phyloP scores from a whole-genome alignment of 805 yeast species.

The Teunomyces lycoperdinae region DNA sequence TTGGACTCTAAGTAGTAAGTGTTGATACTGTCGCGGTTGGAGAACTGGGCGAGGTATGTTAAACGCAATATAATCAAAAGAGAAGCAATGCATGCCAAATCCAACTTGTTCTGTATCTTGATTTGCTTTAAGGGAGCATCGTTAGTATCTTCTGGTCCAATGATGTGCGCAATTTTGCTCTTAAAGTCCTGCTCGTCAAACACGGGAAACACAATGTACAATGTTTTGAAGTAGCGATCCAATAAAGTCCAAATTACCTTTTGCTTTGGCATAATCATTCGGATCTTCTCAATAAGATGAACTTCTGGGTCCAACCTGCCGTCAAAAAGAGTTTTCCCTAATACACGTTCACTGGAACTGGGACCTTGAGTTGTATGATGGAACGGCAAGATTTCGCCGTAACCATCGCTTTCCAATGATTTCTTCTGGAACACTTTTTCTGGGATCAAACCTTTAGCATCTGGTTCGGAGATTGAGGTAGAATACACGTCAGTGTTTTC shows the following conservation, averaged over 20 bases:
- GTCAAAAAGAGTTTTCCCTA: slow-evolving; percentile 35
- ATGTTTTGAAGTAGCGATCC: slow-evolving; percentile 54
- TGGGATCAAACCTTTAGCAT: slow-evolving; percentile 6
- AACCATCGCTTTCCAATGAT: slow-evolving; percentile 34
- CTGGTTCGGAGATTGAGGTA: slow-evolving; percentile 10
- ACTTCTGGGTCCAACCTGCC: slow-evolving; percentile 29
- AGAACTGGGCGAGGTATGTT: slow-evolving; percentile 33
- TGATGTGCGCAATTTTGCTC: slow-evolving; percentile 38
- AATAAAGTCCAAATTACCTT: slow-evolving; percentile 54
- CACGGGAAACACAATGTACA: slow-evolving; percentile 66
- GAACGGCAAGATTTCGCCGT: slow-evolving; percentile 31
- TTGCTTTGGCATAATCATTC: slow-evolving; percentile 50
- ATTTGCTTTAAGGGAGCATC: slow-evolving; percentile 20
- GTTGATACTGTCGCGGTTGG: slow-evolving; percentile 28
- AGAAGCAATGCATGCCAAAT: slow-evolving; percentile 32
- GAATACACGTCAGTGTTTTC: slow-evolving; percentile 10
- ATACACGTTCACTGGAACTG: slow-evolving; percentile 14
- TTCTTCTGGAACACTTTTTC: slow-evolving; percentile 30
- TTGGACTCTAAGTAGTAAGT: slow-evolving; percentile 21
- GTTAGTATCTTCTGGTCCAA: slow-evolving; percentile 34
- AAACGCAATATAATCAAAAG: slow-evolving; percentile 32
- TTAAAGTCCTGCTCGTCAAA: slow-evolving; percentile 57
- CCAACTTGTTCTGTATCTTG: slow-evolving; percentile 28
- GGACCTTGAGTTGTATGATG: slow-evolving; percentile 2
- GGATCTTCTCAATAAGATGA: slow-evolving; percentile 40